These are phyloP conservation scores for Populus simonii DNA, from an alignment of 345 rosid species.

Conservation along the genomic window DNA sequence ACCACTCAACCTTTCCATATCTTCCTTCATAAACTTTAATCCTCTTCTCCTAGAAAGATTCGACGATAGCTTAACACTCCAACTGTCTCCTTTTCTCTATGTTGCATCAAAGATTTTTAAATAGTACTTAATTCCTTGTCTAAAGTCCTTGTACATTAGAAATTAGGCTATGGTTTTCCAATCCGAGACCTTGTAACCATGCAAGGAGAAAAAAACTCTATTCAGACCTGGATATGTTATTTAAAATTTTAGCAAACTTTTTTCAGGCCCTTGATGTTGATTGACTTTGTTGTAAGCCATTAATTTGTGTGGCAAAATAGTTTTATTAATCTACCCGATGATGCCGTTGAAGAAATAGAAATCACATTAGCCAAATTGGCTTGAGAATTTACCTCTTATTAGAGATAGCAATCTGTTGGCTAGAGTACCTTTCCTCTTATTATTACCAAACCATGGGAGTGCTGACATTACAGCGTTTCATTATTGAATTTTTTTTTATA, in stretches of 20 bases:
- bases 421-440: background rate
- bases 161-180: background rate
- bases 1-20: slow-evolving; percentile 29
- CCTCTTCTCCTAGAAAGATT: slow-evolving; percentile 1
- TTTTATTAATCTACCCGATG: slow-evolving; percentile 1
- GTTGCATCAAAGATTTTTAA: background rate
- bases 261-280: background rate
- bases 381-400: background rate
- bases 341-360: background rate
- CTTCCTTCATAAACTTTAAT: background rate
- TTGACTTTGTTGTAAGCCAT: slow-evolving; percentile 15
- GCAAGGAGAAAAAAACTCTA: background rate
- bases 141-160: background rate
- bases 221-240: background rate
- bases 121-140: background rate
- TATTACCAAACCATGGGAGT: background rate
- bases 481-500: no score
- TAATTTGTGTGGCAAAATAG: background rate
- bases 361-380: background rate
- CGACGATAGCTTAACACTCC: slow-evolving; percentile 6
- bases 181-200: background rate
- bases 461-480: background rate
- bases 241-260: background rate
- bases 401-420: background rate
- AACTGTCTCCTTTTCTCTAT: background rate